phyloP scores from a whole-genome alignment of 768 basidiomycete genomes.

The Crassisporium funariophilum region DNA sequence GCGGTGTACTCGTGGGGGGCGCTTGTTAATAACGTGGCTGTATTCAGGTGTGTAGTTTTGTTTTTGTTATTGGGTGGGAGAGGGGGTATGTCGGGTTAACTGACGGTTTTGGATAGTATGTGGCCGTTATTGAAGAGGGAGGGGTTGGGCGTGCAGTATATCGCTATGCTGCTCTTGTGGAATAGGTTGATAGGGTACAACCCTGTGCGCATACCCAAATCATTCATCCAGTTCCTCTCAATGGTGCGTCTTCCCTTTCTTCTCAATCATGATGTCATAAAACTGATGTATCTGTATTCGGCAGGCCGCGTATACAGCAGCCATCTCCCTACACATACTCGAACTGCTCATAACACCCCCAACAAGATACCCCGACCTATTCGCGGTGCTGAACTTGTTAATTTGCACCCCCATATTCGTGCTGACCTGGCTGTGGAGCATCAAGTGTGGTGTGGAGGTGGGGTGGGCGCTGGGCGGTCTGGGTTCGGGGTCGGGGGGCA shows the following conservation, averaged over 20 bases:
- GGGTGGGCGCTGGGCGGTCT: constrained; percentile 77
- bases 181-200: constrained; percentile 81
- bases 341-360: constrained; percentile 69
- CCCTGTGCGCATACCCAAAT: constrained; percentile 51
- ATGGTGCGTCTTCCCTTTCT: constrained; percentile 39
- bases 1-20: constrained; percentile 69
- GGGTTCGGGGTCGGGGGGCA: constrained; percentile 14
- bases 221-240: constrained; percentile 57
- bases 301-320: constrained; percentile 58
- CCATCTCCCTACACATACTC: constrained; percentile 58
- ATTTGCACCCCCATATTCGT: constrained; percentile 80
- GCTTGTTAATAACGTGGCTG: constrained; percentile 79
- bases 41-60: constrained; percentile 68
- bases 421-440: constrained; percentile 87
- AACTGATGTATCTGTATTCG: constrained; percentile 20
- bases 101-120: constrained; percentile 59
- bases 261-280: constrained; percentile 4
- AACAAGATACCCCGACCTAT: constrained; percentile 81
- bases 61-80: neutral
- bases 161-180: constrained; percentile 72
- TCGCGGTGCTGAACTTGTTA: constrained; percentile 81
- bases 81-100: constrained; percentile 5
- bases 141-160: constrained; percentile 73
- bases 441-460: constrained; percentile 77
- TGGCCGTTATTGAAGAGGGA: constrained; percentile 87